Base-by-base conservation (phyloP, 805 yeast genomes). In the Scheffersomyces spartinae region DNA sequence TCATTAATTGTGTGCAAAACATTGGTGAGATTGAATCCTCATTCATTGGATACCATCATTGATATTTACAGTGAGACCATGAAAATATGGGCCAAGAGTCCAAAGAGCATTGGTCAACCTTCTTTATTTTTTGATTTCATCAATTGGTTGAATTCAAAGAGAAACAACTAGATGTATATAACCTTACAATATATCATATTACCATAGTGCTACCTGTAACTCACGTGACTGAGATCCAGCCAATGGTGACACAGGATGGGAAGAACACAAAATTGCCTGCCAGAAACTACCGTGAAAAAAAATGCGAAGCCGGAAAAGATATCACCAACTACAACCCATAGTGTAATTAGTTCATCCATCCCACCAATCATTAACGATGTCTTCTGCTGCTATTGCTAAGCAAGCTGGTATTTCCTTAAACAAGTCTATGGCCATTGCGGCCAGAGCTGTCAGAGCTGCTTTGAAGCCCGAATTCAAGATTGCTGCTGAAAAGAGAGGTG, bases 351-450 rank as follows among this genome's bases (percentile, higher is more conserved):
- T n/a, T n/a, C n/a, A n/a, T n/a, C n/a, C n/a, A n/a, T n/a, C n/a
- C n/a, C n/a, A n/a, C n/a, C n/a, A n/a, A n/a, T n/a, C n/a, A n/a
- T n/a, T n/a, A n/a, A n/a, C n/a, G n/a, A n/a, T n/a, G n/a, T n/a
- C n/a, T n/a, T n/a, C n/a, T n/a, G n/a, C n/a, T n/a, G n/a, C n/a
- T n/a, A n/a, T n/a, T n/a, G n/a, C n/a, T n/a, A n/a, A n/a, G n/a
- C n/a, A n/a, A n/a, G n/a, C n/a, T n/a, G n/a, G n/a, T n/a, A n/a
- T n/a, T n/a, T n/a, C n/a, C 39, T 74, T 79, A 66, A 83, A 82
- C 79, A 81, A 77, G 56, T 88, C 88, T 61, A 68, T 86, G 56
- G 72, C 94, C 40, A 69, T 88, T 49, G 82, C 95, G 48, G 94
- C 95, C 49, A 74, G 74, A 54, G 71, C 94, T 35, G 72, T 84